phyloP scores from a whole-genome alignment of 352 stramenopile genomes.

The Pythium sukuiense region DNA sequence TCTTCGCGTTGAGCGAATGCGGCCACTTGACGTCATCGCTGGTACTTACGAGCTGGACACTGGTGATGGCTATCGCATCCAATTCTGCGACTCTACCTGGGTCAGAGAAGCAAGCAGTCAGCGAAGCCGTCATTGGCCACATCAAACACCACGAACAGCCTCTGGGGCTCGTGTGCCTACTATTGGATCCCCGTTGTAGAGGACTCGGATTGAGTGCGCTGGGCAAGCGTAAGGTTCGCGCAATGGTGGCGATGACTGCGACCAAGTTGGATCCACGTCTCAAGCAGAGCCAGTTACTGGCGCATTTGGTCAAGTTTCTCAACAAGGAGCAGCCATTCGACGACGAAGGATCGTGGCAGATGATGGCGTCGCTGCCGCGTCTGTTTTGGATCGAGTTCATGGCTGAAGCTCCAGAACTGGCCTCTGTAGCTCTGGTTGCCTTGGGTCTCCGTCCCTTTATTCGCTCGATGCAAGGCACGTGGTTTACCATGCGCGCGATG shows the following conservation, averaged over 20 bases:
- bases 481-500: slow-evolving; percentile 6
- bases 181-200: slow-evolving; percentile 39
- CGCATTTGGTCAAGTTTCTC: slow-evolving; percentile 42
- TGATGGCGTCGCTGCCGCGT: slow-evolving; percentile 41
- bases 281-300: slow-evolving; percentile 30
- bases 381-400: slow-evolving; percentile 50
- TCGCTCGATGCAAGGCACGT: slow-evolving; percentile 33
- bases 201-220: slow-evolving; percentile 34
- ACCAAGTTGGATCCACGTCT: slow-evolving; percentile 17
- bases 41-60: slow-evolving; percentile 36
- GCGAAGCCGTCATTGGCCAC: slow-evolving; percentile 19
- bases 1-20: slow-evolving; percentile 32
- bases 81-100: slow-evolving; percentile 15
- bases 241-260: slow-evolving; percentile 26
- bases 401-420: slow-evolving; percentile 33
- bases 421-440: slow-evolving; percentile 35
- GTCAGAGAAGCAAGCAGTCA: slow-evolving; percentile 29
- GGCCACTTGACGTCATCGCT: slow-evolving; percentile 29
- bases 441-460: slow-evolving; percentile 34
- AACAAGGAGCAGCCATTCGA: slow-evolving; percentile 40
- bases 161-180: slow-evolving; percentile 32
- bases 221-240: slow-evolving; percentile 33
- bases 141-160: slow-evolving; percentile 26
- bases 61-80: slow-evolving; percentile 20
- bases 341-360: slow-evolving; percentile 40